Evolutionary conservation across 139 green algal species (phyloP).

Genomic region (Chlorella sorokiniana): DNA sequence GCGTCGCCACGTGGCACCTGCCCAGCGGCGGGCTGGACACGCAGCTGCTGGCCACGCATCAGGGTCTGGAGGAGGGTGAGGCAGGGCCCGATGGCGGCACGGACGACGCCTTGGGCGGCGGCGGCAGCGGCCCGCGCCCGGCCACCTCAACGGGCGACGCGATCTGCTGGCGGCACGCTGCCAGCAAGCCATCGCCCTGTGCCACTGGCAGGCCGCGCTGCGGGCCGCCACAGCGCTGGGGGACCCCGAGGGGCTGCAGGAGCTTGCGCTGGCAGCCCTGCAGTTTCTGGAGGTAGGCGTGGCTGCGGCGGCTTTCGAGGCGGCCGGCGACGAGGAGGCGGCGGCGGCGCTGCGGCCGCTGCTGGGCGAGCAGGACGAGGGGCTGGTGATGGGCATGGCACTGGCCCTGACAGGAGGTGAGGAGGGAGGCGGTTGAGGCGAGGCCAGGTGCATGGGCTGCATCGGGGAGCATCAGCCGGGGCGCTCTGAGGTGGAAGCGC

Average conservation of each 20-base stretch:
- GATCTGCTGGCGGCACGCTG: conserved; percentile 34
- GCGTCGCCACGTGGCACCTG: no score
- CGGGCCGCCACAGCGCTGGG: conserved; percentile 52
- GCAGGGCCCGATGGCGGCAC: background rate
- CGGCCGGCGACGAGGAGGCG: conserved; percentile 68
- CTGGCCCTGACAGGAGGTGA: conserved; percentile 62
- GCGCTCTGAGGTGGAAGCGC: no score
- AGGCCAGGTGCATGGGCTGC: no score
- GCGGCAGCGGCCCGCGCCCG: no score
- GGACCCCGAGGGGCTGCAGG: conserved; percentile 53
- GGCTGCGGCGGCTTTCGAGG: conserved; percentile 62
- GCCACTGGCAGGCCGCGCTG: conserved; percentile 57
- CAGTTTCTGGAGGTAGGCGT: conserved; percentile 66
- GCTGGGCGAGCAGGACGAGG: conserved; percentile 65
- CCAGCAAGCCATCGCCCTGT: conserved; percentile 43
- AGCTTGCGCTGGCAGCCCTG: conserved; percentile 63
- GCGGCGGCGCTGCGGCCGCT: conserved; percentile 68
- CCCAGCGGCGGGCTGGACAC: background rate
- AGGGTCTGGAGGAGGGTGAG: background rate
- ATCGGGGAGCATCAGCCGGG: no score
- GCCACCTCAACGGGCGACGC: no score
- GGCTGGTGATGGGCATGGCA: conserved; percentile 75
- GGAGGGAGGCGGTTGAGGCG: background rate
- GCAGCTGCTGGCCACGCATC: conserved; percentile 11
- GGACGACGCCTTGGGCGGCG: no score